Evolutionary conservation across 805 yeast genomes (phyloP).

Genomic region (Hanseniaspora lachancei): DNA sequence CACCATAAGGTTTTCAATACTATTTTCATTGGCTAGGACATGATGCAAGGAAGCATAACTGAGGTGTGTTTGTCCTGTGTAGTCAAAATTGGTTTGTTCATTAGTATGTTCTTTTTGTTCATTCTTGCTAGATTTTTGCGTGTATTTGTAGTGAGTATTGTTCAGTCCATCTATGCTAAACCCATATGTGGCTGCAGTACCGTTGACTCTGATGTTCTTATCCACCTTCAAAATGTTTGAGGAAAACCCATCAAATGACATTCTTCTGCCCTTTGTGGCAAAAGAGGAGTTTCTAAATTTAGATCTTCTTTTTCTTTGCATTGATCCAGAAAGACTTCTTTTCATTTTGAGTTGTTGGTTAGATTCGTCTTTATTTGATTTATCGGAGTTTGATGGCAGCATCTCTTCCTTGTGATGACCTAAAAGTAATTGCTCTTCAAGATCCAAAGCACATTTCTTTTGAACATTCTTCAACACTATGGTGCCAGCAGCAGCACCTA

Average conservation of each 20-base stretch:
- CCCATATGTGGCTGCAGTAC: background rate
- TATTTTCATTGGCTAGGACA: background rate
- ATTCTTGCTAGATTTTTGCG: background rate
- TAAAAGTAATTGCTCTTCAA: background rate
- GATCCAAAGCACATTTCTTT: background rate
- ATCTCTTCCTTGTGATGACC: background rate
- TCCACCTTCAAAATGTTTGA: conserved; percentile 9
- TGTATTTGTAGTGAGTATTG: background rate
- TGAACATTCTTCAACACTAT: conserved; percentile 6
- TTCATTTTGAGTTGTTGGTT: background rate
- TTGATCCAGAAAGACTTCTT: background rate
- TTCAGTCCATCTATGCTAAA: conserved; percentile 2
- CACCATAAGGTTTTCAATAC: background rate
- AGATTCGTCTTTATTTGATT: background rate
- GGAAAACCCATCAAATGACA: conserved; percentile 7
- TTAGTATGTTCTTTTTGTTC: background rate
- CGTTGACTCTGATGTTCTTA: conserved; percentile 4
- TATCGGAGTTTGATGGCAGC: background rate
- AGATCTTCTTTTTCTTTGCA: background rate
- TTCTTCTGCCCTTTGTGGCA: background rate
- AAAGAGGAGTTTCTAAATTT: background rate
- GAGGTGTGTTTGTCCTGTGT: background rate
- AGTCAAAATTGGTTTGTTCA: background rate
- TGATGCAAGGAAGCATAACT: conserved; percentile 1
- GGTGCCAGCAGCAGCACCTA: conserved; percentile 7